Percentiles rank a stretch among this genome's conserved stretches.
Conservation (phyloP, 2,329 filamentous ascomycete species). For the Pseudocercospora fuligena region DNA sequence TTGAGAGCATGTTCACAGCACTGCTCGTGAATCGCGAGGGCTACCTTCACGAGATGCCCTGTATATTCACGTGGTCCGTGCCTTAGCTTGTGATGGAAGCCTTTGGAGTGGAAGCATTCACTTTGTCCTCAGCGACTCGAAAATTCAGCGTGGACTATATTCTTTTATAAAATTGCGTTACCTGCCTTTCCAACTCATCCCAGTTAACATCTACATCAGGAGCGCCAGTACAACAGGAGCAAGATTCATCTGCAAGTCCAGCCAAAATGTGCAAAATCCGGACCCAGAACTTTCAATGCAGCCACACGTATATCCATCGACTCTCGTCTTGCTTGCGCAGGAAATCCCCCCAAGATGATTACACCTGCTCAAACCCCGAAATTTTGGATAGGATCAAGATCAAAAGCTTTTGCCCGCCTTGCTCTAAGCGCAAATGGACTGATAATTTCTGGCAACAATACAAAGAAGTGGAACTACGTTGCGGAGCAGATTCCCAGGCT, state of each 20-base stretch:
- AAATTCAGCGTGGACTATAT: neutral
- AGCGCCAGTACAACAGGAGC: neutral
- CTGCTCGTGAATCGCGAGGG: neutral
- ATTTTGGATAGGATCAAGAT: neutral
- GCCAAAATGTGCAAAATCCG: constrained; percentile 5
- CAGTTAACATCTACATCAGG: neutral
- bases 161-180: neutral
- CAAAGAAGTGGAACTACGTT: neutral
- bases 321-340: neutral
- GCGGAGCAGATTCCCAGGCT: neutral
- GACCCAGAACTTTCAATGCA: neutral
- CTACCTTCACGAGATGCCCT: neutral
- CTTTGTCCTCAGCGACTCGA: neutral
- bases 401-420: neutral
- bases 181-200: neutral
- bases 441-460: neutral
- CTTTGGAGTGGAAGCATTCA: neutral
- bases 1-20: neutral
- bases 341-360: neutral
- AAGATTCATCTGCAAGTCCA: neutral
- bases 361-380: neutral
- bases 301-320: neutral
- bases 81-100: neutral
- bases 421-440: neutral
- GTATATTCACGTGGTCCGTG: neutral